These are phyloP conservation scores for Bullera alba DNA, from an alignment of 768 basidiomycete species.

Conservation along the genomic window DNA sequence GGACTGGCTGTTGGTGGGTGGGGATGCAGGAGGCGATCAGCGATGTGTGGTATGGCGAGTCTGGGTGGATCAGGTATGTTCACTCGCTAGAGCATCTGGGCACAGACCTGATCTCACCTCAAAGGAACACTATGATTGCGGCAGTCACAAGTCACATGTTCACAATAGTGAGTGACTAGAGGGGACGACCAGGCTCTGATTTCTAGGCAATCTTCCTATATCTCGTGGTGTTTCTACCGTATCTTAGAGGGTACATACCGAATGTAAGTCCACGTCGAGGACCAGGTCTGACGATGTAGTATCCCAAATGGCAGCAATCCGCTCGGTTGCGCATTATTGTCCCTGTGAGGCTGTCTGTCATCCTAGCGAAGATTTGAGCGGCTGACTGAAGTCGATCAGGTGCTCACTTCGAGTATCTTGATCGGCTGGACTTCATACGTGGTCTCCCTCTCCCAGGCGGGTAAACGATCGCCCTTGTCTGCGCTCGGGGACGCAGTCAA, in stretches of 20 bases:
- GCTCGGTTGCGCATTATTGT: conserved; percentile 34
- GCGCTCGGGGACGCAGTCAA: conserved; percentile 17
- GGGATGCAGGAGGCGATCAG: conserved; percentile 9
- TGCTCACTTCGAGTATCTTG: conserved; percentile 36
- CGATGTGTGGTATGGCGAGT: conserved; percentile 10
- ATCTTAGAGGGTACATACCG: conserved; percentile 40
- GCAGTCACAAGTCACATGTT: conserved; percentile 26
- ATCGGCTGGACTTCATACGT: conserved; percentile 36
- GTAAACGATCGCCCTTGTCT: conserved; percentile 19
- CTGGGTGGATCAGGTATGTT: conserved; percentile 17
- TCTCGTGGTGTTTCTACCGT: conserved; percentile 42
- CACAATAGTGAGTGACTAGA: conserved; percentile 29
- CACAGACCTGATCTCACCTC: background rate
- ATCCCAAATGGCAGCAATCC: conserved; percentile 42
- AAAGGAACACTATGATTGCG: conserved; percentile 19
- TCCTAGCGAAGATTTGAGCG: background rate
- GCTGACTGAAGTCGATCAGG: conserved; percentile 4
- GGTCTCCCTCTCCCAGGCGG: conserved; percentile 33
- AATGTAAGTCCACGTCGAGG: conserved; percentile 23
- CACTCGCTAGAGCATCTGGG: background rate
- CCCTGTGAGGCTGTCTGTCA: conserved; percentile 14
- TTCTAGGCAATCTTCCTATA: conserved; percentile 41
- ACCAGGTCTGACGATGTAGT: conserved; percentile 21
- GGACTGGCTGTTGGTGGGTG: conserved; percentile 31
- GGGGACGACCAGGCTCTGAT: background rate